phyloP scores from a whole-genome alignment of 345 rosid genomes.

The Lepidium aucheri region DNA sequence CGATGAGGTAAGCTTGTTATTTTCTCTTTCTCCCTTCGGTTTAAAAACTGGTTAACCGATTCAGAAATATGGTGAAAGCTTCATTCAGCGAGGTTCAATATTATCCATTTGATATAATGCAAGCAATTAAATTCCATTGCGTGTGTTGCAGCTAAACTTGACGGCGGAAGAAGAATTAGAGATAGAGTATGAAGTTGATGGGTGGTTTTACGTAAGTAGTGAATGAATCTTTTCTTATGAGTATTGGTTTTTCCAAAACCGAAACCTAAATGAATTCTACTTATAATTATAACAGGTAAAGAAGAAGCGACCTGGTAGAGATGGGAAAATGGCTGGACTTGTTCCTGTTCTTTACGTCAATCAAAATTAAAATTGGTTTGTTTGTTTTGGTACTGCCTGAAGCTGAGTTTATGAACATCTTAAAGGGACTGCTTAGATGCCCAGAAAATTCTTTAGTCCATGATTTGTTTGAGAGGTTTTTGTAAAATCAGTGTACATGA shows the following conservation, averaged over 20 bases:
- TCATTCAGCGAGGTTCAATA: not conserved
- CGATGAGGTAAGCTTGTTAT: constrained; percentile 59
- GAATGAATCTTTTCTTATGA: not conserved
- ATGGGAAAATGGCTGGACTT: constrained; percentile 94
- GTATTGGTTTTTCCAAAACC: not conserved
- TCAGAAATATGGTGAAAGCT: not conserved
- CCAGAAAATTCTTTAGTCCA: not conserved
- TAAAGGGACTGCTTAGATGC: not conserved
- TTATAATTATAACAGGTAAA: constrained; percentile 56
- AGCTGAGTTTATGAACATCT: constrained; percentile 1
- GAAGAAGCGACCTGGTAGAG: constrained; percentile 96
- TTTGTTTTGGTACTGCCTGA: not conserved
- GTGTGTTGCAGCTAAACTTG: constrained; percentile 71
- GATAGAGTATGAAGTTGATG: constrained; percentile 96
- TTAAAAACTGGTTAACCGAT: not conserved
- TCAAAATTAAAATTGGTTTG: constrained; percentile 33
- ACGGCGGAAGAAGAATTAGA: constrained; percentile 90
- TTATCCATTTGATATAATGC: not conserved
- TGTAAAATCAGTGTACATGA: constrained; percentile 25
- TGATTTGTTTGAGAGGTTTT: not conserved
- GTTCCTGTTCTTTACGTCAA: constrained; percentile 94
- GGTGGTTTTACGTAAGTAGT: constrained; percentile 93
- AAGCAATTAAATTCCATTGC: constrained; percentile 3
- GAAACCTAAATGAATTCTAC: not conserved
- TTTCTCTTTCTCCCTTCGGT: not conserved